A percentile compares a stretch with the other conserved stretches of the same genome.
phyloP scores from a whole-genome alignment of 1,139 yeast genomes.

The Suhomyces yuchorum region DNA sequence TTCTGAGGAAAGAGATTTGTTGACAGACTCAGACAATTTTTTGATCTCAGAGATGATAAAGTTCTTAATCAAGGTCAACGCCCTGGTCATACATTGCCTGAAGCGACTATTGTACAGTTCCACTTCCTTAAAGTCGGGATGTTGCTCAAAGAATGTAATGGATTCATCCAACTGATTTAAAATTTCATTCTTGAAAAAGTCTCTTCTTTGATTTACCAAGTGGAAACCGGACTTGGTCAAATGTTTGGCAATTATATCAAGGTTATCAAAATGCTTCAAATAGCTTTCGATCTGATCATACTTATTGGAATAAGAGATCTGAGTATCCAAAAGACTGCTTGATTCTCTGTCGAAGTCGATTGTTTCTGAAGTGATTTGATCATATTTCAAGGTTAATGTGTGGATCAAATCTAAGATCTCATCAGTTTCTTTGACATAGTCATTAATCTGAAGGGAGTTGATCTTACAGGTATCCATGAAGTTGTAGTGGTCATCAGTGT shows the following conservation, averaged over 20 bases:
- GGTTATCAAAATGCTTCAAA: conserved; percentile 63
- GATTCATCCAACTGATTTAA: conserved; percentile 62
- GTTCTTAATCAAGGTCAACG: conserved; percentile 73
- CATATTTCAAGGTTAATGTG: conserved; percentile 51
- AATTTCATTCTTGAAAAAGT: conserved; percentile 32
- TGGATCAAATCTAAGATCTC: conserved; percentile 44
- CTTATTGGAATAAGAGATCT: conserved; percentile 44
- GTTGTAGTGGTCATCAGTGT: conserved; percentile 34
- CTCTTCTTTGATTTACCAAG: conserved; percentile 54
- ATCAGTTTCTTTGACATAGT: conserved; percentile 44
- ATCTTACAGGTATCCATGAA: conserved; percentile 45
- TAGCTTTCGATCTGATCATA: conserved; percentile 54
- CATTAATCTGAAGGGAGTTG: conserved; percentile 35
- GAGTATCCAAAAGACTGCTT: conserved; percentile 53
- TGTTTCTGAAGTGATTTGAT: conserved; percentile 61
- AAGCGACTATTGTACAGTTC: conserved; percentile 73
- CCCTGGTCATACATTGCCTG: conserved; percentile 82
- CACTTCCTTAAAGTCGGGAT: conserved; percentile 63
- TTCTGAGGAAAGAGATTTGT: conserved; percentile 24
- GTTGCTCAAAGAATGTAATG: conserved; percentile 34
- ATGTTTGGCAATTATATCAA: conserved; percentile 68
- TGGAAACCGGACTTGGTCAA: conserved; percentile 66
- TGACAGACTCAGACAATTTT: conserved; percentile 47
- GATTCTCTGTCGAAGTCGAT: conserved; percentile 63
- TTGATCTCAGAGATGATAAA: conserved; percentile 60